Evolutionary conservation across 805 yeast species (phyloP).

Genomic region (Candida ipomoeae): DNA sequence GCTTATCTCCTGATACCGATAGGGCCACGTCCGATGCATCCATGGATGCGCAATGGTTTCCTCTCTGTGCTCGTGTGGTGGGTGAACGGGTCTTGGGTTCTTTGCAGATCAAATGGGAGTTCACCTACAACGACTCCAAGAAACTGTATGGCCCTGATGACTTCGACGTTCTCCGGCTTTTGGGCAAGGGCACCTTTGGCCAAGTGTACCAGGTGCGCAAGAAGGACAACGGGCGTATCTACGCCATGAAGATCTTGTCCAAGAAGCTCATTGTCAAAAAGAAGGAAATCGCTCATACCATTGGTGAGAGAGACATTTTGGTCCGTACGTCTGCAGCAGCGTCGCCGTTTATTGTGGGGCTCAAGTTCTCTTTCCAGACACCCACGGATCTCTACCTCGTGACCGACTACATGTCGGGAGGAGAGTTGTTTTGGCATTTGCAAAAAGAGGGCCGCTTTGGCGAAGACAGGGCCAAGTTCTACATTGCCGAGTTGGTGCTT

Average conservation of each 20-base stretch:
- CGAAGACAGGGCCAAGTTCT: constrained; percentile 93
- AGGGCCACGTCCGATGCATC: constrained; percentile 36
- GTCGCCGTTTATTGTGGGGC: constrained; percentile 91
- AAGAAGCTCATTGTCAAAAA: constrained; percentile 94
- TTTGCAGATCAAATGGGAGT: constrained; percentile 71
- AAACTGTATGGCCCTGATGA: constrained; percentile 90
- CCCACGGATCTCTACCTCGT: constrained; percentile 88
- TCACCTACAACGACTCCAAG: constrained; percentile 58
- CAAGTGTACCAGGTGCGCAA: constrained; percentile 95
- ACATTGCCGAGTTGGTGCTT: constrained; percentile 90
- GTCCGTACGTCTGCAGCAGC: constrained; percentile 88
- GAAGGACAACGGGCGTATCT: constrained; percentile 82
- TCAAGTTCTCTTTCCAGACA: constrained; percentile 95
- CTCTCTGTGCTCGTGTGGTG: constrained; percentile 64
- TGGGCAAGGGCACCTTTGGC: constrained; percentile 97
- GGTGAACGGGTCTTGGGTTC: constrained; percentile 79
- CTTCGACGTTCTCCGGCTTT: constrained; percentile 82
- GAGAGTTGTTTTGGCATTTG: constrained; percentile 94
- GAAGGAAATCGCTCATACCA: constrained; percentile 96
- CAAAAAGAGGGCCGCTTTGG: constrained; percentile 93
- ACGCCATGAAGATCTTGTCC: constrained; percentile 95
- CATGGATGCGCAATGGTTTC: constrained; percentile 64
- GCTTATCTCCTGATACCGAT: constrained; percentile 58
- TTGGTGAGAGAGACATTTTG: constrained; percentile 92
- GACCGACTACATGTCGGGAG: constrained; percentile 97